Conservation (phyloP, 306 rosid species). For the Acmispon strigosus region DNA sequence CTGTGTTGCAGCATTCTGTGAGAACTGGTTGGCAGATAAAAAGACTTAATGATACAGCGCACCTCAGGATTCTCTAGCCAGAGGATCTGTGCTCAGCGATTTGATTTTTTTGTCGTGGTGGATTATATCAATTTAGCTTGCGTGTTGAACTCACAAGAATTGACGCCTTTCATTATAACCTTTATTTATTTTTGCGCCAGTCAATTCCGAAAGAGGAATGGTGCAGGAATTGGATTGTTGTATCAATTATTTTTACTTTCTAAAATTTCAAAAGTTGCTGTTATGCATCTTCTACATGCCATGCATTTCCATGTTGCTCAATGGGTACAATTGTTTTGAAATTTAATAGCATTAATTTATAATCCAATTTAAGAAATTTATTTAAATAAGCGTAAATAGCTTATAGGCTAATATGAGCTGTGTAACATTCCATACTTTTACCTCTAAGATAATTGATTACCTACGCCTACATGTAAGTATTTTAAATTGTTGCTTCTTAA, state of each 20-base stretch:
- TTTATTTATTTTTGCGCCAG: constrained; percentile 34
- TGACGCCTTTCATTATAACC: constrained; percentile 39
- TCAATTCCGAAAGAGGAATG: constrained; percentile 51
- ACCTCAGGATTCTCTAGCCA: constrained; percentile 85
- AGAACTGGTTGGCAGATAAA: constrained; percentile 97
- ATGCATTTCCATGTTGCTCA: constrained; percentile 18
- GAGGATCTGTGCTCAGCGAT: neutral
- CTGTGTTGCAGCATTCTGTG: constrained; percentile 91
- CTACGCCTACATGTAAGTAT: too few species aligned
- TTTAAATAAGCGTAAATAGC: too few species aligned
- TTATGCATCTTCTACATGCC: constrained; percentile 24
- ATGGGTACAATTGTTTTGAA: constrained; percentile 12
- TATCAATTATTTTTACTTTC: constrained; percentile 44
- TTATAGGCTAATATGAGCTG: too few species aligned
- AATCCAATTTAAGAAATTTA: too few species aligned
- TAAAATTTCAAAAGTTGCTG: constrained; percentile 45
- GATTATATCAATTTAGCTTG: constrained; percentile 15
- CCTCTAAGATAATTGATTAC: too few species aligned
- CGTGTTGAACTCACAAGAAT: constrained; percentile 32
- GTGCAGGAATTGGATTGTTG: constrained; percentile 64
- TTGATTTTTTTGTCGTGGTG: constrained; percentile 22
- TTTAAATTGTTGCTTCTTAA: too few species aligned
- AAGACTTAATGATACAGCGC: constrained; percentile 79
- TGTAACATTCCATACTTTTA: too few species aligned
- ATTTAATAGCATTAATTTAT: neutral